Evolutionary conservation across 352 stramenopile genomes (phyloP), one percentile per base, ranked within the genome.

Genomic region (Saprolegnia parasitica): DNA sequence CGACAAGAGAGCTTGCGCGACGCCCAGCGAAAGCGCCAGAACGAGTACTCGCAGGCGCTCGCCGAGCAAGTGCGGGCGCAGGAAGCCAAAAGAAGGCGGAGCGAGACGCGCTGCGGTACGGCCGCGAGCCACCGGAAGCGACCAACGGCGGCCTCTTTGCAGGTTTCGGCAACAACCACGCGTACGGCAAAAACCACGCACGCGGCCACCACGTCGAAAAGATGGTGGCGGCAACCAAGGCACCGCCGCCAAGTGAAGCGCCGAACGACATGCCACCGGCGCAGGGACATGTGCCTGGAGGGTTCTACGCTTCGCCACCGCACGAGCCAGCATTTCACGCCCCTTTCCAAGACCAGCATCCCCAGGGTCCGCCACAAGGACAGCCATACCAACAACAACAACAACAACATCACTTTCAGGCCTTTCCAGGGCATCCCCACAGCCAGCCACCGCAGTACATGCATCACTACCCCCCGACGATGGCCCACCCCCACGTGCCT

Each of bases 151-250:
- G 63, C 11, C 39, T 70, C 29, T 70, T 70, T 49, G 63, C 63
- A 0, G 63, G 63, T 8, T 24, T 70, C 16, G 63, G 63, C 13
- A 23, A 62, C 45, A 70, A 70, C 37, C 63, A 70, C 39, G 35
- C 21, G 21, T 52, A 61, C 6, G 63, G 63, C 6, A 67, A 58
- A 13, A 70, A 61, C 15, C 52, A 55, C 29, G 63, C 63, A 2
- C 45, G 63, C 11, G 63, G 63, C 54, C 63, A 70, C 21, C 63
- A 70, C 54, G 45, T 70, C 4, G 63, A 70, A 24, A 70, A 70
- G 39, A 70, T 70, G 47, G 26, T 52, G 2, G 63, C 63, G 37
- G 63, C 54, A n/a, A 32, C 11, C 32, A 54, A 55, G 58, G 58
- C 40, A 24, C 55, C 21, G 20, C 23, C 5, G 37, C 58, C 13